These are phyloP conservation scores for Kockiozyma suomiensis DNA, from an alignment of 805 yeast genomes.

Conservation along the genomic window DNA sequence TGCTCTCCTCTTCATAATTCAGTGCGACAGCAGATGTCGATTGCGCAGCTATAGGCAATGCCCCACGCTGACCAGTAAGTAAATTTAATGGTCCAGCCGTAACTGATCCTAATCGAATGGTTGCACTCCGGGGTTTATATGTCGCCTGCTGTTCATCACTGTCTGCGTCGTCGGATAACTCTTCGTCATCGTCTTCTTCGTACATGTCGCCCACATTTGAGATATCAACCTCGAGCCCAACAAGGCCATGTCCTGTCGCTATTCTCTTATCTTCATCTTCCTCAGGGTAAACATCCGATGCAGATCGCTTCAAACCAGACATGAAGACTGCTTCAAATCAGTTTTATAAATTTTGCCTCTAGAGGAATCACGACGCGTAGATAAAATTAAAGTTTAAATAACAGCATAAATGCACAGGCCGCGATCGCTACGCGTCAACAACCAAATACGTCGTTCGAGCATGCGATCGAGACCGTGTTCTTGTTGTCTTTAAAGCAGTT, in stretches of 20 bases:
- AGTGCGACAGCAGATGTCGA: background rate
- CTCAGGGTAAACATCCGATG: background rate
- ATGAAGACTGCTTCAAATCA: background rate
- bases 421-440: constrained; percentile 5
- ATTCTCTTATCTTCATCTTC: background rate
- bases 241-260: background rate
- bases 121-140: constrained; percentile 9
- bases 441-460: background rate
- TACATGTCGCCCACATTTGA: constrained; percentile 1
- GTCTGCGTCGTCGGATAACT: constrained; percentile 7
- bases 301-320: constrained; percentile 6
- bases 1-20: constrained; percentile 25
- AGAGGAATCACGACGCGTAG: background rate
- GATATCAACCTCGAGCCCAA: constrained; percentile 6
- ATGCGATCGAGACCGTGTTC: background rate
- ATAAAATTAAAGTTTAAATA: background rate
- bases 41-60: constrained; percentile 36
- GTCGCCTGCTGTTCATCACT: constrained; percentile 12
- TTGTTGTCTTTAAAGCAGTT: no score
- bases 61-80: constrained; percentile 39
- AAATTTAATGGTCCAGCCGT: constrained; percentile 39
- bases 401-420: constrained; percentile 3
- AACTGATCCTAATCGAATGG: constrained; percentile 24
- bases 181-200: constrained; percentile 10
- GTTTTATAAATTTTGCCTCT: background rate